Percentiles rank a stretch among this genome's conserved stretches.
Evolutionary conservation across 768 basidiomycete genomes (phyloP).

Genomic region (Termitomyces sp.): DNA sequence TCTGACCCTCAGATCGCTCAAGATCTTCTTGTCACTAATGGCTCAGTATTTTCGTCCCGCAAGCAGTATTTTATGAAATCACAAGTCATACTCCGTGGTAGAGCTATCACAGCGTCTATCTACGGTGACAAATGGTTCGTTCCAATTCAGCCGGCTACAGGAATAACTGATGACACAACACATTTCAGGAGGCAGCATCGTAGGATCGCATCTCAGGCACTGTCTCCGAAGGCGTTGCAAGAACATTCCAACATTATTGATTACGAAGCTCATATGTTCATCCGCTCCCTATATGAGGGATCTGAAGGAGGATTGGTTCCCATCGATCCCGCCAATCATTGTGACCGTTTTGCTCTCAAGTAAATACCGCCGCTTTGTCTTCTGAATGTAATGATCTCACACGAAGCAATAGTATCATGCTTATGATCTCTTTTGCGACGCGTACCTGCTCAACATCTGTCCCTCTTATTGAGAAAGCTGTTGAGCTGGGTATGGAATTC

Average conservation of each 20-base stretch:
- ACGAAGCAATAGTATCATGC: too few relatives aligned
- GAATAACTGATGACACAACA: neutral
- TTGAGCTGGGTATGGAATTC: neutral
- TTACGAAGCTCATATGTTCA: slow-evolving; percentile 33
- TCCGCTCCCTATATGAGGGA: slow-evolving; percentile 29
- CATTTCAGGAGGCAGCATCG: slow-evolving; percentile 33
- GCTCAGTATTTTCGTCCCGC: slow-evolving; percentile 29
- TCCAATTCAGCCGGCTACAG: neutral
- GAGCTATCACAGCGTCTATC: slow-evolving; percentile 27
- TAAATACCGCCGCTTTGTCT: too few relatives aligned
- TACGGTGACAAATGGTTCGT: slow-evolving; percentile 12
- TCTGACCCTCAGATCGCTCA: slow-evolving; percentile 27
- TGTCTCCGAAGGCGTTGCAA: slow-evolving; percentile 29
- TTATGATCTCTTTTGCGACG: neutral
- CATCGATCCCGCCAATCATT: slow-evolving; percentile 31
- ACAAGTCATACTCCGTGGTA: slow-evolving; percentile 26
- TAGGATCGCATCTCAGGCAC: slow-evolving; percentile 28
- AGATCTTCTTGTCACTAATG: slow-evolving; percentile 31
- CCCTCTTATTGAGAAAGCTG: neutral
- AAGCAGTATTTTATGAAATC: slow-evolving; percentile 31
- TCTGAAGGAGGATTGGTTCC: slow-evolving; percentile 24
- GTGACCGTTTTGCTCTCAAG: slow-evolving; percentile 14
- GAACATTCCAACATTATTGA: slow-evolving; percentile 30
- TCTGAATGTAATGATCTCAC: too few relatives aligned
- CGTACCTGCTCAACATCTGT: neutral